A percentile compares a stretch with the other conserved stretches of the same genome.
Evolutionary conservation across 2,329 filamentous ascomycete species (phyloP).

Genomic region (Dothideomycetes sp.): DNA sequence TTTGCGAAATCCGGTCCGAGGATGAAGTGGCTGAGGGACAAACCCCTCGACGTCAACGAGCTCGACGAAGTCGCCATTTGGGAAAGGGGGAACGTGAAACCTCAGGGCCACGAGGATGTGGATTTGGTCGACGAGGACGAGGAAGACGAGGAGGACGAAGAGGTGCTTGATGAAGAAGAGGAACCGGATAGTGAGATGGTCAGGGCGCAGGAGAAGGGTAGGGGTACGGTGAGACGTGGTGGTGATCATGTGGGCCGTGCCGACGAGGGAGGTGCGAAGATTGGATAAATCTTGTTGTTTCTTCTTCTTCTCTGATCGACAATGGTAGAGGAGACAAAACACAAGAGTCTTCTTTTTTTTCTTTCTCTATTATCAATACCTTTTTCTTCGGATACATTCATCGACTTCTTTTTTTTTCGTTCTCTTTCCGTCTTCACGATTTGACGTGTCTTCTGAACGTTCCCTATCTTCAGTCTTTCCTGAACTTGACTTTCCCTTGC

Average conservation of each 20-base stretch:
- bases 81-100: constrained; percentile 28
- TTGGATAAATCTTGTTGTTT: too few species aligned
- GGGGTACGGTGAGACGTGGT: not conserved
- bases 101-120: constrained; percentile 27
- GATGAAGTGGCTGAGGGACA: constrained; percentile 92
- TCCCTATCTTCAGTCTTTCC: too few species aligned
- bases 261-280: constrained; percentile 8
- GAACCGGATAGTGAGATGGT: constrained; percentile 7
- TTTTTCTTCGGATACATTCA: not conserved
- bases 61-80: constrained; percentile 60
- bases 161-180: constrained; percentile 15
- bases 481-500: too few species aligned
- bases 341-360: not conserved
- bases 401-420: not conserved
- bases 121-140: constrained; percentile 14
- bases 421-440: too few species aligned
- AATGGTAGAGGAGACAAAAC: not conserved
- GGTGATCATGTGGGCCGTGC: too few species aligned
- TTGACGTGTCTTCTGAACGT: too few species aligned
- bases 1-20: constrained; percentile 79
- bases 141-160: constrained; percentile 15
- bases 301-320: too few species aligned
- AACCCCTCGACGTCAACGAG: constrained; percentile 69
- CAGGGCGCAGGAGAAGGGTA: constrained; percentile 38
- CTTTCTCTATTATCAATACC: not conserved